phyloP scores from a whole-genome alignment of 2,329 filamentous ascomycete species.

The Xylaria sp. region DNA sequence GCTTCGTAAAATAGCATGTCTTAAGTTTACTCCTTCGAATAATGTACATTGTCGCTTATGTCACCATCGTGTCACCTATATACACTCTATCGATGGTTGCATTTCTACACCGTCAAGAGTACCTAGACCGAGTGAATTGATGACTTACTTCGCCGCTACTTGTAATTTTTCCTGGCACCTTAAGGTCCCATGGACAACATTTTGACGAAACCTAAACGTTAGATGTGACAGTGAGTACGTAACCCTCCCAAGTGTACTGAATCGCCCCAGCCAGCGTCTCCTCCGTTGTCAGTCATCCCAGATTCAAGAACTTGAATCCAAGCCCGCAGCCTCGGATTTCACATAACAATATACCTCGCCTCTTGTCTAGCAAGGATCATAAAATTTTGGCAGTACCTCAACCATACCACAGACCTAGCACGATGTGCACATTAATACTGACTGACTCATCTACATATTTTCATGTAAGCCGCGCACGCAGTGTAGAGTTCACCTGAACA shows the following conservation, averaged over 20 bases:
- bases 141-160: not conserved
- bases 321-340: not conserved
- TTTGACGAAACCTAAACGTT: not conserved
- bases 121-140: not conserved
- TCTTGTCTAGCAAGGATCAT: not conserved
- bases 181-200: not conserved
- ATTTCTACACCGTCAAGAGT: not conserved
- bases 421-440: not conserved
- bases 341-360: too few species aligned
- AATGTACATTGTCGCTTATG: not conserved
- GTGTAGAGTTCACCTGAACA: not conserved
- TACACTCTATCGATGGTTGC: not conserved
- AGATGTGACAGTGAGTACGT: not conserved
- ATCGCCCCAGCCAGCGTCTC: not conserved
- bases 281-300: not conserved
- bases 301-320: not conserved
- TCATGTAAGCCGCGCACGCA: not conserved
- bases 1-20: not conserved
- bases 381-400: not conserved
- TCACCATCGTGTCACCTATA: not conserved
- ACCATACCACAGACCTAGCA: not conserved
- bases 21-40: not conserved
- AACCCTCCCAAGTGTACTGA: not conserved
- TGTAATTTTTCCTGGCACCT: not conserved
- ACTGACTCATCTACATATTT: not conserved